Conservation (phyloP, 73 alveolate species). For the Paramecium octaurelia region DNA sequence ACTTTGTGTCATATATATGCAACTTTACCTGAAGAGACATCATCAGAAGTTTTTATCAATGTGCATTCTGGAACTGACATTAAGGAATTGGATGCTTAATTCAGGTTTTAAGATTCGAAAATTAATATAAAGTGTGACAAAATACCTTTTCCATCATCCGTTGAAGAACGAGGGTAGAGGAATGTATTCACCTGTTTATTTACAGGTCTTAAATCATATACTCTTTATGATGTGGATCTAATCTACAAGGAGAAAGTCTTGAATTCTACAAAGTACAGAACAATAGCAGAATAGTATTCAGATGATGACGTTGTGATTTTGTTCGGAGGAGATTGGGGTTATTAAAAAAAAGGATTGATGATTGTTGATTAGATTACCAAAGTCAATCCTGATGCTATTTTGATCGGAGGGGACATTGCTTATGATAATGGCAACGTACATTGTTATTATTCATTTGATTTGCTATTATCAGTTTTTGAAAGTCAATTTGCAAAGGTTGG, state of each 20-base stretch:
- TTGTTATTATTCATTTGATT: constrained; percentile 67
- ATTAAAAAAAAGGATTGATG: constrained; percentile 51
- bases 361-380: constrained; percentile 42
- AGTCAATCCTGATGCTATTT: constrained; percentile 65
- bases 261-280: background rate
- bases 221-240: background rate
- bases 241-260: background rate
- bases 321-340: constrained; percentile 65
- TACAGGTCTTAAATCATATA: background rate
- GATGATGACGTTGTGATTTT: background rate
- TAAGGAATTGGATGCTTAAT: background rate
- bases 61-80: constrained; percentile 51
- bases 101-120: background rate
- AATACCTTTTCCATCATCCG: background rate
- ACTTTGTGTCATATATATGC: constrained; percentile 58
- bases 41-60: constrained; percentile 40
- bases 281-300: background rate
- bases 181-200: constrained; percentile 29
- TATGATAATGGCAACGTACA: constrained; percentile 69
- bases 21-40: constrained; percentile 34
- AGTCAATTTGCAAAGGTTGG: background rate
- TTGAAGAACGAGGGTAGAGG: constrained; percentile 58
- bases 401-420: constrained; percentile 77
- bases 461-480: background rate
- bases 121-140: background rate